Conservation (phyloP, 2,329 filamentous ascomycete genomes). For the Fusarium clavum region DNA sequence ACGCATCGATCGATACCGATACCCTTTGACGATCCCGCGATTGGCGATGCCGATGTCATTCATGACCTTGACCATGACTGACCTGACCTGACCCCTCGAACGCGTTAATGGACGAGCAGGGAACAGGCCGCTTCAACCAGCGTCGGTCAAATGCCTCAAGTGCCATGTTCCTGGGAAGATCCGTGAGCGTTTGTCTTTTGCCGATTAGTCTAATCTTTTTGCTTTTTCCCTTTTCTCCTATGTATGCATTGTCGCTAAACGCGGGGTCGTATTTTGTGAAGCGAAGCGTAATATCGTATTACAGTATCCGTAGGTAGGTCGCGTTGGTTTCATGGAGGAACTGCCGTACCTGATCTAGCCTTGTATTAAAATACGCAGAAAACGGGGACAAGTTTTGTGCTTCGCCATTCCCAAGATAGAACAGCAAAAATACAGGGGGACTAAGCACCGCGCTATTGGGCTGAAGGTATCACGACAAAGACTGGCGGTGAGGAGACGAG, state of each 20-base stretch:
- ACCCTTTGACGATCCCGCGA: constrained; percentile 39
- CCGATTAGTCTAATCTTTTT: constrained; percentile 18
- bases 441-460: constrained; percentile 37
- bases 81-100: constrained; percentile 26
- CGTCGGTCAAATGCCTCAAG: constrained; percentile 39
- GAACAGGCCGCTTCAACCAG: constrained; percentile 42
- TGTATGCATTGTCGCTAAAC: constrained; percentile 40
- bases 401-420: constrained; percentile 42
- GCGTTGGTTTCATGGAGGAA: constrained; percentile 18
- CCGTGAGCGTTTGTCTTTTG: constrained; percentile 24
- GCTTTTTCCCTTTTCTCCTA: constrained; percentile 11
- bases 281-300: not conserved
- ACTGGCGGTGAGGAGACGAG: constrained; percentile 38
- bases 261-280: constrained; percentile 35
- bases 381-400: constrained; percentile 3
- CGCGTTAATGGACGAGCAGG: constrained; percentile 25
- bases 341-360: constrained; percentile 27
- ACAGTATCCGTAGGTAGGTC: not conserved
- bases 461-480: constrained; percentile 38
- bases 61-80: not conserved
- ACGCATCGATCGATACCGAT: constrained; percentile 25
- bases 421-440: constrained; percentile 13
- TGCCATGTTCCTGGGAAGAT: constrained; percentile 32
- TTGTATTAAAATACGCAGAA: not conserved
- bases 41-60: constrained; percentile 40